Conservation (phyloP, 139 green algal species). For the Picochlorum sp. region DNA sequence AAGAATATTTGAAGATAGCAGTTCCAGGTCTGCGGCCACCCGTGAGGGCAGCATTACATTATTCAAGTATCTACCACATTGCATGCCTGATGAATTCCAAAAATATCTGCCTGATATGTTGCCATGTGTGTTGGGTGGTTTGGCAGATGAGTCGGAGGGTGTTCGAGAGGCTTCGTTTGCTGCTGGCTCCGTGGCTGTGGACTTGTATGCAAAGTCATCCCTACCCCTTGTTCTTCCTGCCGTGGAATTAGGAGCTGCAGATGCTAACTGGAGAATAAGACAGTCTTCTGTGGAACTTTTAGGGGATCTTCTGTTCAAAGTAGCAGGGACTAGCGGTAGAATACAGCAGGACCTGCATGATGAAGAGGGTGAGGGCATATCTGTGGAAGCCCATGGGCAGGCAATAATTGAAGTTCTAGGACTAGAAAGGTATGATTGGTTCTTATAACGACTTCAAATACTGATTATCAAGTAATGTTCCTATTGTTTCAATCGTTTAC, state of each 20-base stretch:
- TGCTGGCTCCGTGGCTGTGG: conserved; percentile 69
- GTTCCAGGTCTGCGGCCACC: conserved; percentile 34
- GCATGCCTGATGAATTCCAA: conserved; percentile 26
- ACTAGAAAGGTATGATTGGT: conserved; percentile 25
- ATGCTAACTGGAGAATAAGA: conserved; percentile 90
- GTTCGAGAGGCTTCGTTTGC: conserved; percentile 82
- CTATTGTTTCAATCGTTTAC: conserved; percentile 1
- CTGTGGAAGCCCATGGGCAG: conserved; percentile 69
- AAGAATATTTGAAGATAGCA: conserved; percentile 61
- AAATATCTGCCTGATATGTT: conserved; percentile 44
- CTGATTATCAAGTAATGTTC: neutral
- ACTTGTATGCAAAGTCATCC: conserved; percentile 62
- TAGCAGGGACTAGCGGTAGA: conserved; percentile 80
- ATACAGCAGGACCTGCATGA: conserved; percentile 74
- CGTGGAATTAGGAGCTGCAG: conserved; percentile 79
- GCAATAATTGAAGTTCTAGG: conserved; percentile 76
- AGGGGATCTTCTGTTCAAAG: conserved; percentile 95
- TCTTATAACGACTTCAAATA: neutral
- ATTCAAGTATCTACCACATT: conserved; percentile 50
- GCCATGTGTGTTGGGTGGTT: conserved; percentile 79
- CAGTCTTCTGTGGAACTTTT: conserved; percentile 89
- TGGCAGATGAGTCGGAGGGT: conserved; percentile 88
- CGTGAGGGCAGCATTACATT: conserved; percentile 87
- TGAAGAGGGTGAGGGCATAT: conserved; percentile 81
- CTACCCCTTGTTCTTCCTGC: conserved; percentile 86